Evolutionary conservation across 306 rosid genomes (phyloP).

Genomic region (Citrullus colocynthis): DNA sequence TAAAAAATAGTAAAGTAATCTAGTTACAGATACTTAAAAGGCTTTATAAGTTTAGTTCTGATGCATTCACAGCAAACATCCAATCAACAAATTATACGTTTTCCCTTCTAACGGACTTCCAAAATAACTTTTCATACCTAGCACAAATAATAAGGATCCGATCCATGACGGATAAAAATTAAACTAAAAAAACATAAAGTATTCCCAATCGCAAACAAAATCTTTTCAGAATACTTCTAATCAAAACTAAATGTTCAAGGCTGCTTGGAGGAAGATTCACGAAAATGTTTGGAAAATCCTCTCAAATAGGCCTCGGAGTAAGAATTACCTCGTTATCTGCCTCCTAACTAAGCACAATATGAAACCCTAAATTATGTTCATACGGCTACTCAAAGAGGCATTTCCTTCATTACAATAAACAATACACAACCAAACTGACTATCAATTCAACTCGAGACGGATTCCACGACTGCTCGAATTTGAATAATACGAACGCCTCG

Average conservation of each 20-base stretch:
- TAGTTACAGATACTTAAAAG: no score
- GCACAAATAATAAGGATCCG: no score
- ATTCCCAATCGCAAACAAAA: no score
- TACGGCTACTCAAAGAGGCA: constrained; percentile 9
- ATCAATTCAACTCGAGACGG: not conserved
- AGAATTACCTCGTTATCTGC: not conserved
- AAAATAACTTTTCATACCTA: no score
- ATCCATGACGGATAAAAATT: no score
- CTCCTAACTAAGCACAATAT: constrained; percentile 6
- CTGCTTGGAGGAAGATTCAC: not conserved
- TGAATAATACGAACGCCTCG: not conserved
- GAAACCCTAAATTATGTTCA: not conserved
- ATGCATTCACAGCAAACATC: no score
- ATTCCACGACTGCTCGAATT: not conserved
- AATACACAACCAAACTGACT: not conserved
- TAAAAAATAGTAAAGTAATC: no score
- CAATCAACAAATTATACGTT: no score
- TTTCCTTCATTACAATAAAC: no score
- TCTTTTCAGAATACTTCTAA: not conserved
- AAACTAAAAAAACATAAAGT: no score
- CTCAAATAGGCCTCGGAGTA: not conserved
- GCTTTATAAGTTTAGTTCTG: no score
- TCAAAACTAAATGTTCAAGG: not conserved
- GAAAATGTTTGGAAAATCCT: not conserved
- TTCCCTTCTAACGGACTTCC: no score